Base-by-base conservation (phyloP, 108 stramenopile genomes). In the Skeletonema grethae region DNA sequence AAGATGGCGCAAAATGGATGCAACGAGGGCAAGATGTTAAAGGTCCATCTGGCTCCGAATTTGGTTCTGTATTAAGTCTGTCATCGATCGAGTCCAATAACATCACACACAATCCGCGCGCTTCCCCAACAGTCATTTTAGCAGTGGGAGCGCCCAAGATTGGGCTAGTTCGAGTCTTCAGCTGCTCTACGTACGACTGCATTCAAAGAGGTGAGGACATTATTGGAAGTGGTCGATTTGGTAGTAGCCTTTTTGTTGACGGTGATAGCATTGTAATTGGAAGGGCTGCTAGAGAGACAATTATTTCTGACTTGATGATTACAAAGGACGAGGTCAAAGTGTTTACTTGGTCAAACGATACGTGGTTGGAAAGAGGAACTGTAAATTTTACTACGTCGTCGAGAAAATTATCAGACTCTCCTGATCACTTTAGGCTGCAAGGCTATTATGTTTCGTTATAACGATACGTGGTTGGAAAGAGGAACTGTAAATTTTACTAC, bases 141-240 rank as follows among this genome's bases (percentile, higher is more conserved):
- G 41, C 64, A 6, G 25, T 65, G 5, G 64, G 64, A 12, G 41
- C 46, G 1, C 64, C 41, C 7, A 48, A n/a, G n/a, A 3, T 58
- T 2, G 59, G 68, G 38, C 36, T 69, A 25, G 68, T 69, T 29
- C 9, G 68, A 28, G 58, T 69, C 15, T 69, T 60, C 31, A 15
- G 4, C 55, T 69, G 58, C 60, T 10, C 36, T 15, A 69, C 61
- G 5, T 13, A 30, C 2, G 68, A 57, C 11, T 69, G 68, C 29
- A 25, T 28, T 6, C 68, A 69, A 25, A 29, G 25, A 28, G 25
- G 25, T 28, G 1, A 1, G 1, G 25, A 28, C 25, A 28, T 28
- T 28, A 28, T 1, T 61, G 32, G 32, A 5, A 34, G 32, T 34
- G 32, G 32, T 3, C 5, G 32, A 34, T 34, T 34, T 34, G 32